Evolutionary conservation across 2,329 filamentous ascomycete genomes (phyloP).

Genomic region (Claviceps quebecensis): DNA sequence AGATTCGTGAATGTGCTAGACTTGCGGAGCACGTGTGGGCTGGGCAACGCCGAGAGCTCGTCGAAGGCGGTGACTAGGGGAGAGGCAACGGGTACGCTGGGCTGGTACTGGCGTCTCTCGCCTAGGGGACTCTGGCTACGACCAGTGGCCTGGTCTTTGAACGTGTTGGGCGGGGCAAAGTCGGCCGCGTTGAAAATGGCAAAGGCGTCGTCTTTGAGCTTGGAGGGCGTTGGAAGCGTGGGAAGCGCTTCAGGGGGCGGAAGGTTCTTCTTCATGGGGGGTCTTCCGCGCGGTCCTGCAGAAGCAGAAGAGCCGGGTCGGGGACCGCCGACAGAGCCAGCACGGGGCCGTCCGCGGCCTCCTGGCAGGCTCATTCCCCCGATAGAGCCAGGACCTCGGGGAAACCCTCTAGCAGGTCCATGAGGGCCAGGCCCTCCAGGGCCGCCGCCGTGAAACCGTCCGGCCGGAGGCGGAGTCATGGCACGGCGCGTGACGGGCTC

Average conservation of each 20-base stretch:
- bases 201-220: slow-evolving; percentile 70
- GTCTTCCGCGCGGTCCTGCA: slow-evolving; percentile 25
- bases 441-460: slow-evolving; percentile 27
- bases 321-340: slow-evolving; percentile 25
- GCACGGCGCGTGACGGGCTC: slow-evolving; percentile 77
- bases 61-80: slow-evolving; percentile 76
- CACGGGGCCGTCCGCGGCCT: slow-evolving; percentile 39
- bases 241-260: slow-evolving; percentile 62
- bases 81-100: slow-evolving; percentile 58
- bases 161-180: slow-evolving; percentile 66
- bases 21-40: slow-evolving; percentile 69
- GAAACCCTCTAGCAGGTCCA: slow-evolving; percentile 11
- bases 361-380: slow-evolving; percentile 32
- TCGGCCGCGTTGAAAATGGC: slow-evolving; percentile 56
- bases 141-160: slow-evolving; percentile 56
- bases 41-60: slow-evolving; percentile 72
- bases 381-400: slow-evolving; percentile 30
- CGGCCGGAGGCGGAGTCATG: slow-evolving; percentile 80
- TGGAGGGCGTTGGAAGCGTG: slow-evolving; percentile 71
- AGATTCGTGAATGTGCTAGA: slow-evolving; percentile 65
- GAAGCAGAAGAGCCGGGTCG: slow-evolving; percentile 51
- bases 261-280: slow-evolving; percentile 28
- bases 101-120: slow-evolving; percentile 58
- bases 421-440: slow-evolving; percentile 16
- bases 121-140: slow-evolving; percentile 50